Conservation (phyloP, 192 early-diverging fungal genomes). For the Allomyces javanicus region DNA sequence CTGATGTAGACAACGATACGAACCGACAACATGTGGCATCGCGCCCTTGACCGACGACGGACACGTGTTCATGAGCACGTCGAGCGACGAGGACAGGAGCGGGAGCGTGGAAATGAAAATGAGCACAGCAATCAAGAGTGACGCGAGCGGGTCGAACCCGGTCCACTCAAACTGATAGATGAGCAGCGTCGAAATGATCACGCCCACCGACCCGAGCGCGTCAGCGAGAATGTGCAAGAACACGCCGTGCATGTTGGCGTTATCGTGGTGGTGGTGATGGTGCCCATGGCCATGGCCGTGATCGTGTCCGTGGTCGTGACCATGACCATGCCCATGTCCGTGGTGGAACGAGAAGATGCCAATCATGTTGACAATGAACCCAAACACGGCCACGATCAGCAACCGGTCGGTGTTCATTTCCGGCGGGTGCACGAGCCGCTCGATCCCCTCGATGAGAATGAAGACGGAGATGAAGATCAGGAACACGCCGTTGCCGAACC, state of each 20-base stretch:
- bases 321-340: slow-evolving; percentile 43
- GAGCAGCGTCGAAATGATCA: slow-evolving; percentile 79
- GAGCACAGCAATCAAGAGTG: slow-evolving; percentile 70
- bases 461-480: slow-evolving; percentile 70
- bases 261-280: slow-evolving; percentile 21
- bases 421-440: slow-evolving; percentile 65
- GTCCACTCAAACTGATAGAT: slow-evolving; percentile 84
- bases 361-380: slow-evolving; percentile 77
- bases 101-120: slow-evolving; percentile 74
- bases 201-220: slow-evolving; percentile 84
- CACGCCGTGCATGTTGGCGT: slow-evolving; percentile 82
- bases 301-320: slow-evolving; percentile 26
- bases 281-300: slow-evolving; percentile 16
- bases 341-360: slow-evolving; percentile 88
- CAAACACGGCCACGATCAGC: slow-evolving; percentile 70
- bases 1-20: background rate
- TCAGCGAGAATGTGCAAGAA: slow-evolving; percentile 89
- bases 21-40: background rate
- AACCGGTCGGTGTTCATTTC: slow-evolving; percentile 69
- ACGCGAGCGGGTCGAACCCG: slow-evolving; percentile 85
- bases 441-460: slow-evolving; percentile 80
- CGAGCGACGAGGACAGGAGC: slow-evolving; percentile 49
- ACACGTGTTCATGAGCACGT: slow-evolving; percentile 28
- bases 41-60: slow-evolving; percentile 1
- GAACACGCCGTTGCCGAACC: slow-evolving; percentile 82